Conservation (phyloP, 306 rosid species). For the cucumber (Cucumis sativus) region DNA sequence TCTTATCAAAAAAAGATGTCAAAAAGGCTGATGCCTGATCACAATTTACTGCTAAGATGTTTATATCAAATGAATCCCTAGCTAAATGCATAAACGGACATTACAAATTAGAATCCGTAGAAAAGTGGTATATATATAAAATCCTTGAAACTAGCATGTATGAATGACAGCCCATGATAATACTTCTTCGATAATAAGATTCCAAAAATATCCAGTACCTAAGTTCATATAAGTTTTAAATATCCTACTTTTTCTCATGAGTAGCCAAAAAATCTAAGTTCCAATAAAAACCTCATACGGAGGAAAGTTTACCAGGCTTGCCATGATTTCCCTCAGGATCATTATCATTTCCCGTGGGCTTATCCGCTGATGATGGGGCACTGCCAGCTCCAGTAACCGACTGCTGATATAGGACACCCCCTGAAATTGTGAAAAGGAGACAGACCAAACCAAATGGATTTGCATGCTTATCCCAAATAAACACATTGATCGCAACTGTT, state of each 20-base stretch:
- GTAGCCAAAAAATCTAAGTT: slow-evolving; percentile 4
- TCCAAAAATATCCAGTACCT: background rate
- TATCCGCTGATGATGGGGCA: slow-evolving; percentile 16
- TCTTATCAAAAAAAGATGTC: background rate
- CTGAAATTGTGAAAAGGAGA: slow-evolving; percentile 64
- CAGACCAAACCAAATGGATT: slow-evolving; percentile 76
- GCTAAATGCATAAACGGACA: background rate
- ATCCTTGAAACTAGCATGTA: slow-evolving; percentile 2
- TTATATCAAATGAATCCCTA: background rate
- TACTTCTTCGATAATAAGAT: background rate
- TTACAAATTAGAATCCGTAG: background rate
- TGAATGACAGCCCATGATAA: background rate
- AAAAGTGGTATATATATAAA: background rate
- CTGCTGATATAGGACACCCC: slow-evolving; percentile 91
- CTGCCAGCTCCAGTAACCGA: slow-evolving; percentile 40
- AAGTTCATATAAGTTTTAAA: background rate
- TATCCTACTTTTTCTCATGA: background rate
- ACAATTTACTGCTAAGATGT: background rate
- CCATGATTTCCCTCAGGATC: slow-evolving; percentile 37
- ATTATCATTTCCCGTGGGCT: slow-evolving; percentile 27
- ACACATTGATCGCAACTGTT: slow-evolving; percentile 76
- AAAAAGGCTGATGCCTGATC: background rate
- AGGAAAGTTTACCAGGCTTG: slow-evolving; percentile 39
- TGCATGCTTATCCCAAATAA: slow-evolving; percentile 97
- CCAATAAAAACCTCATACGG: slow-evolving; percentile 25